These are phyloP conservation scores for Carex myosuroides DNA, from an alignment of 176 grass and related monocot genomes.

Conservation along the genomic window DNA sequence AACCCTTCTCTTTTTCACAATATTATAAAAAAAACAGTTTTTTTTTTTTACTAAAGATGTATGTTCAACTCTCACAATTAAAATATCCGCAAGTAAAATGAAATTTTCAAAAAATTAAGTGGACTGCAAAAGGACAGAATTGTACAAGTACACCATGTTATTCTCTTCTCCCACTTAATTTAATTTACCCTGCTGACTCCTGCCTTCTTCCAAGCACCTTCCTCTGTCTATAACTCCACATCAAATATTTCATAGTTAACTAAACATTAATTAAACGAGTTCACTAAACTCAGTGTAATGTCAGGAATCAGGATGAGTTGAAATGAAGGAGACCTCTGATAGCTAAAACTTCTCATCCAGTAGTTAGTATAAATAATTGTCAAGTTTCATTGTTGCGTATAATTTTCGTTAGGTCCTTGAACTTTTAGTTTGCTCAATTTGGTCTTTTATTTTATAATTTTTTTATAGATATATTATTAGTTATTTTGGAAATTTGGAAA, in stretches of 20 bases:
- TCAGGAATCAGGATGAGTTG: neutral
- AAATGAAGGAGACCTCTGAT: neutral
- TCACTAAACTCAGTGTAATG: constrained; percentile 1
- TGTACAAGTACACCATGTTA: neutral
- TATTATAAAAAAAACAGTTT: too few species aligned
- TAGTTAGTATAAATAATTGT: neutral
- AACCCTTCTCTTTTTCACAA: too few species aligned
- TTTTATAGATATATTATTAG: neutral
- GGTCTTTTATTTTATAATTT: neutral
- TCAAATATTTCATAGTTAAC: constrained; percentile 2
- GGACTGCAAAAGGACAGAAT: neutral
- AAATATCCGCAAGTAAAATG: neutral
- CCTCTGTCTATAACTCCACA: neutral
- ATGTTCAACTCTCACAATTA: neutral
- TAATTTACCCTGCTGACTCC: neutral
- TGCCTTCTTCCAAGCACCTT: constrained; percentile 3
- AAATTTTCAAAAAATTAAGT: neutral
- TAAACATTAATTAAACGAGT: neutral
- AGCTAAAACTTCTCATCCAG: neutral
- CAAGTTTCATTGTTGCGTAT: neutral
- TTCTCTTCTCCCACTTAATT: neutral
- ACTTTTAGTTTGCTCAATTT: neutral
- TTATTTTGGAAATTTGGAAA: too few species aligned
- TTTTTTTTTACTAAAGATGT: too few species aligned
- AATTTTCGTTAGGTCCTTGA: neutral